A percentile compares a stretch with the other conserved stretches of the same genome.
Conservation (phyloP, 2,329 filamentous ascomycete genomes). For the Capronia epimyces region DNA sequence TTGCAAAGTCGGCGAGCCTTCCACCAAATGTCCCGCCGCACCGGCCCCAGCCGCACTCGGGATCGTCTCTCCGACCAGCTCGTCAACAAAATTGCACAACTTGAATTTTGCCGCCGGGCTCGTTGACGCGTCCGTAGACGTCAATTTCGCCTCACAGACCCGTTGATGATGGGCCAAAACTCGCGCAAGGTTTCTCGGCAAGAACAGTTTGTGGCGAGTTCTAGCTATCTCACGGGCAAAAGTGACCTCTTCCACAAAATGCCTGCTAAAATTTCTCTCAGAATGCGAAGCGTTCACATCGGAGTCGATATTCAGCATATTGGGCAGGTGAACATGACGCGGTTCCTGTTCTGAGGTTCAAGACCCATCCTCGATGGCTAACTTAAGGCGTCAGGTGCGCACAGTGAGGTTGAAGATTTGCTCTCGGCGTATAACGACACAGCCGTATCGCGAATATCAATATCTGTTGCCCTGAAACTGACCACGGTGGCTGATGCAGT, state of each 20-base stretch:
- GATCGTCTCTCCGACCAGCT: background rate
- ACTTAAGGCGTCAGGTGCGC: background rate
- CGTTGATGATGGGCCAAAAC: slow-evolving; percentile 16
- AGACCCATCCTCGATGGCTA: slow-evolving; percentile 15
- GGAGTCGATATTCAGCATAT: slow-evolving; percentile 15
- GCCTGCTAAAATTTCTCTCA: slow-evolving; percentile 10
- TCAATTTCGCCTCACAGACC: background rate
- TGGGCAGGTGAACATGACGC: slow-evolving; percentile 13
- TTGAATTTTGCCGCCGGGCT: background rate
- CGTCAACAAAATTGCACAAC: background rate
- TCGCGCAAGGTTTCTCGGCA: slow-evolving; percentile 17
- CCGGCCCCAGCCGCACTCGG: background rate
- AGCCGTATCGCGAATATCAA: background rate
- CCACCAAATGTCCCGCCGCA: background rate
- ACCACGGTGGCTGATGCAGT: background rate
- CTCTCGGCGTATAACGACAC: background rate
- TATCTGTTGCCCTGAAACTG: background rate
- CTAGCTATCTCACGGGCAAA: slow-evolving; percentile 8
- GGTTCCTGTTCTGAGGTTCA: slow-evolving; percentile 3
- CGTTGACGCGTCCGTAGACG: background rate
- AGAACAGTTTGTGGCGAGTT: slow-evolving; percentile 9
- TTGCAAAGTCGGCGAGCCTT: background rate
- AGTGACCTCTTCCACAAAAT: slow-evolving; percentile 15
- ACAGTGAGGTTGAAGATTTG: background rate
- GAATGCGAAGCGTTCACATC: slow-evolving; percentile 4